Evolutionary conservation across 306 rosid genomes (phyloP).

Genomic region (Pachyrhizus erosus): DNA sequence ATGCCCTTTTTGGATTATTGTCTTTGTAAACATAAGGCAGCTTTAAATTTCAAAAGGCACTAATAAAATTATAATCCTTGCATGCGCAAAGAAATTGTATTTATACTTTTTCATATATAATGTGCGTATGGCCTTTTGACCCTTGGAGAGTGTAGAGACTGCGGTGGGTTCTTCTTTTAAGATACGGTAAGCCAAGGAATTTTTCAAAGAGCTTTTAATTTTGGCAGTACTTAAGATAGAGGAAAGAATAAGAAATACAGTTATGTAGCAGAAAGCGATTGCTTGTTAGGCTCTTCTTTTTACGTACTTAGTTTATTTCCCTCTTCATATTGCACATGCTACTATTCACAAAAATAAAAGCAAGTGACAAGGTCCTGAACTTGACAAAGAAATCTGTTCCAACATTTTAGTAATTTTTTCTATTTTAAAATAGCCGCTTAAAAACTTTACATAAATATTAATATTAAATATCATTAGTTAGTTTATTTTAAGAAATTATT

Average conservation of each 20-base stretch:
- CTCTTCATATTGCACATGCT: constrained; percentile 22
- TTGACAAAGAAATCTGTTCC: background rate
- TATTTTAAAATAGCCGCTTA: background rate
- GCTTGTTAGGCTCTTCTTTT: constrained; percentile 56
- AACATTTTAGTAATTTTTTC: background rate
- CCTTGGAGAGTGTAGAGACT: constrained; percentile 46
- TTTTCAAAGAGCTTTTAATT: constrained; percentile 27
- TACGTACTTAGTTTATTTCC: constrained; percentile 28
- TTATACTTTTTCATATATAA: constrained; percentile 28
- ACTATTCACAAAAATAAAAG: background rate
- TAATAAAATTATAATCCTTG: constrained; percentile 38
- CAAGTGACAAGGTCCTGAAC: background rate
- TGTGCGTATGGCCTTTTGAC: constrained; percentile 35
- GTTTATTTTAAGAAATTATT: background rate
- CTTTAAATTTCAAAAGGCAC: constrained; percentile 38
- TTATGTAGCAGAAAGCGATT: constrained; percentile 18
- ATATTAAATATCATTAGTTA: background rate
- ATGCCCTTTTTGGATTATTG: constrained; percentile 29
- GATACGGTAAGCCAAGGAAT: constrained; percentile 39
- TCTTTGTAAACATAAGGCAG: constrained; percentile 21
- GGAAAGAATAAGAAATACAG: background rate
- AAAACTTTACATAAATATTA: background rate
- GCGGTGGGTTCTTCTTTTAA: constrained; percentile 78
- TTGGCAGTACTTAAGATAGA: constrained; percentile 44
- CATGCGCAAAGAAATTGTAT: constrained; percentile 57